Base-by-base conservation (phyloP, 805 yeast species). In the Pichia nakasei region DNA sequence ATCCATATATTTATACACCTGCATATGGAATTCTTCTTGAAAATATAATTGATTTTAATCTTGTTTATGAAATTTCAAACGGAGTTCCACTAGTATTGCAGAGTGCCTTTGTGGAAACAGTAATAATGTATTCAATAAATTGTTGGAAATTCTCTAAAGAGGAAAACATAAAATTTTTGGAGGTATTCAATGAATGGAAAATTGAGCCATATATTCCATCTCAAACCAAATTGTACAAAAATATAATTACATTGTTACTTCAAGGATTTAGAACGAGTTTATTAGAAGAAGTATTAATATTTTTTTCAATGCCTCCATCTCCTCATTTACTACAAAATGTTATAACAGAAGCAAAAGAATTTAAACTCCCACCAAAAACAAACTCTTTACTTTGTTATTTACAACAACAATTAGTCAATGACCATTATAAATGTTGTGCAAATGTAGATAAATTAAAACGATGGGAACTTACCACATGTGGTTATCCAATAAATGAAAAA, bases 51-150 rank as follows among this genome's bases (percentile, higher is more conserved):
- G 73, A 70, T 31, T 57, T 64, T 1, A 71, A 71, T 0, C 44
- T 56, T 0, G 32, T 71, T 0, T 55, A 63, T 39, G 61, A 65
- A 6, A 35, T 67, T 3, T 46, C 66, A 29, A 55, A 56, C 9
- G 51, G 52, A 9, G 18, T 52, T 0, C 52, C 59, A 20, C 42
- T 59, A 5, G 56, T 50, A n/a, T 13, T 57, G 35, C 43, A 65
- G 15, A 54, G 61, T 37, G 50, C 64, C 1, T 39, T 73, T 19
- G 38, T 70, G 12, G 78, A 73, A 27, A 53, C 68, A 53, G 47
- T 73, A 3, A 52, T 73, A 17, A 64, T 61, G 39, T 74, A 71
- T 48, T 69, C 74, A 43, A 68, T 70, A 57, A 57, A 65, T 9
- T 74, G 72, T 46, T 73, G 75, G 75, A 53, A 54, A 20, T 69